Percentiles rank a stretch among this genome's conserved stretches.
These are phyloP conservation scores for Grosmannia penicillata DNA, from an alignment of 2,329 filamentous ascomycete genomes.

Conservation along the genomic window DNA sequence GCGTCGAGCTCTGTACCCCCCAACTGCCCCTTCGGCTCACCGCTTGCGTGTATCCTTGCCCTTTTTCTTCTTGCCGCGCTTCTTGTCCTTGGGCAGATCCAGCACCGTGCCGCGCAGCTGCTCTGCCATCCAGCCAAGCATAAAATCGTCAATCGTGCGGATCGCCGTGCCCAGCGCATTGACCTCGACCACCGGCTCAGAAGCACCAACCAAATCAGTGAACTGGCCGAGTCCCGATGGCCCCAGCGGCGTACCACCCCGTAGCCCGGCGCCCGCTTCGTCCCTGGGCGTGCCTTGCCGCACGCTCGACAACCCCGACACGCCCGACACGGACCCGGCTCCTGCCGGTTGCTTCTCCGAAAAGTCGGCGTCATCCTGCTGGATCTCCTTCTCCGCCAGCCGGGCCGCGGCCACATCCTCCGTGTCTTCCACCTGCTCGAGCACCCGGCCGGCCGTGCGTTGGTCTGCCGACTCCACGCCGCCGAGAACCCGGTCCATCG, in stretches of 20 bases:
- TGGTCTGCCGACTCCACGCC: slow-evolving; percentile 45
- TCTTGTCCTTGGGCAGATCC: slow-evolving; percentile 50
- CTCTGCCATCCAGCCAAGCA: slow-evolving; percentile 54
- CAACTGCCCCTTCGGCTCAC: slow-evolving; percentile 8
- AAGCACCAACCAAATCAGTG: slow-evolving; percentile 15
- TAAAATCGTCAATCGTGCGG: slow-evolving; percentile 57
- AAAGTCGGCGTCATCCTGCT: slow-evolving; percentile 76
- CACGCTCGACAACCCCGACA: slow-evolving; percentile 33
- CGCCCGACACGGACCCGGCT: slow-evolving; percentile 4
- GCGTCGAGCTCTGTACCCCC: not conserved
- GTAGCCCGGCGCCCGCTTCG: not conserved
- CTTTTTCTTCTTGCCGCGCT: slow-evolving; percentile 44
- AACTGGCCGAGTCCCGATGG: slow-evolving; percentile 23
- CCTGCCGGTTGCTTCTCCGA: slow-evolving; percentile 40
- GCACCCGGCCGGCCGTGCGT: slow-evolving; percentile 50
- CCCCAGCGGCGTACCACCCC: no score
- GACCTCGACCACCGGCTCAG: slow-evolving; percentile 26
- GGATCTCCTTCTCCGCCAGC: slow-evolving; percentile 75
- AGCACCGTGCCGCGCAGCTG: slow-evolving; percentile 43
- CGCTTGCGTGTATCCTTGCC: slow-evolving; percentile 43
- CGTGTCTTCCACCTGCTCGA: slow-evolving; percentile 81
- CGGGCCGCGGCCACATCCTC: slow-evolving; percentile 85
- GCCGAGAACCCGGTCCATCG: slow-evolving; percentile 75
- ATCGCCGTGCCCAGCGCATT: slow-evolving; percentile 46
- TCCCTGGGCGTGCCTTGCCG: slow-evolving; percentile 32